Evolutionary conservation across 139 green algal species (phyloP).

Genomic region (Chlamydomonas sp.): DNA sequence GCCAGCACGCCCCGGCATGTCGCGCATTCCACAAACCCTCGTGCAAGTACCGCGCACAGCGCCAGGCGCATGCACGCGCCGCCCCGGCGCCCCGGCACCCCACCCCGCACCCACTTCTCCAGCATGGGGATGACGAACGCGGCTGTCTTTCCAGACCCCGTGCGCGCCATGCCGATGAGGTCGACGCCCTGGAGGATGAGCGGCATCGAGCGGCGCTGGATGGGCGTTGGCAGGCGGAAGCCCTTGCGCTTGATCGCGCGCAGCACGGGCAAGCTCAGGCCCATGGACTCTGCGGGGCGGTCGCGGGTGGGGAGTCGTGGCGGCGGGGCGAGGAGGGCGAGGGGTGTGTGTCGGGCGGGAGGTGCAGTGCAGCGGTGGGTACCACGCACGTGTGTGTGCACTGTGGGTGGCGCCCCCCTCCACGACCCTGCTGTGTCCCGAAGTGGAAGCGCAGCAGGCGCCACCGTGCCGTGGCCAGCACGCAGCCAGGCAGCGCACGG

Average conservation of each 20-base stretch:
- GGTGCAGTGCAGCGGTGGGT: background rate
- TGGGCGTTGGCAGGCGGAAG: constrained; percentile 91
- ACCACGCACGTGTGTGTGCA: background rate
- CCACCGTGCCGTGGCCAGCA: no score
- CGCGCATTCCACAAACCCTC: no score
- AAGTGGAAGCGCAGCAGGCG: no score
- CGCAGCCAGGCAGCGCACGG: no score
- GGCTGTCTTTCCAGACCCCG: constrained; percentile 94
- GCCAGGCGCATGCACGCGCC: constrained; percentile 1
- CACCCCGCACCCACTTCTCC: constrained; percentile 40
- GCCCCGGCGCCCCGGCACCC: background rate
- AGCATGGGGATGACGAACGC: constrained; percentile 91
- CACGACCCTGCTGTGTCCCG: no score
- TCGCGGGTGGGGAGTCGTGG: background rate
- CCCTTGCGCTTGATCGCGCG: constrained; percentile 82
- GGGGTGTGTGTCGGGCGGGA: background rate
- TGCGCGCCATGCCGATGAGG: constrained; percentile 88
- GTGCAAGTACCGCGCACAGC: no score
- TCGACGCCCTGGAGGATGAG: constrained; percentile 75
- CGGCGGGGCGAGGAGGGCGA: background rate
- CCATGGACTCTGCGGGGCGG: constrained; percentile 70
- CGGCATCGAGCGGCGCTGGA: constrained; percentile 85
- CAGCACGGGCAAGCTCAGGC: constrained; percentile 59
- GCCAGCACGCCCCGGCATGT: no score
- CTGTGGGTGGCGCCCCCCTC: background rate